These are phyloP conservation scores for Eucalyptus curtisii DNA, from an alignment of 345 rosid genomes.

Conservation along the genomic window DNA sequence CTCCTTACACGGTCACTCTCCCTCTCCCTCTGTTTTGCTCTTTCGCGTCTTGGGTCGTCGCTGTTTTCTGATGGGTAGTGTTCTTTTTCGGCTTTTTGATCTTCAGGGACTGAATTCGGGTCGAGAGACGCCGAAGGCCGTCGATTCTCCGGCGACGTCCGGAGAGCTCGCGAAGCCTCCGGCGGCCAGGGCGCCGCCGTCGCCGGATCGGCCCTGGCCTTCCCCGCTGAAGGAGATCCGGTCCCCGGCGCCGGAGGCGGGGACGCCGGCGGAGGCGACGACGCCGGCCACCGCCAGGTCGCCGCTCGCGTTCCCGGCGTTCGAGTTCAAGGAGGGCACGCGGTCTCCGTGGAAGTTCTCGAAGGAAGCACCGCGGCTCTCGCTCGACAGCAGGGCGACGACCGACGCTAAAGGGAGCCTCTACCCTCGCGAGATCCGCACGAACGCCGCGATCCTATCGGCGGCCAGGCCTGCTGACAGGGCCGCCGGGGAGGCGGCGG, in stretches of 20 bases:
- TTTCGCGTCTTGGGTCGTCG: background rate
- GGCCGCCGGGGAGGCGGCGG: background rate
- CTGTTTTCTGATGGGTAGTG: background rate
- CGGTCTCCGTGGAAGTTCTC: constrained; percentile 74
- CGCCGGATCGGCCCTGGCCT: constrained; percentile 25
- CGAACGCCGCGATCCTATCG: constrained; percentile 22
- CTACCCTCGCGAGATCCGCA: constrained; percentile 71
- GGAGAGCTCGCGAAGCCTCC: constrained; percentile 20
- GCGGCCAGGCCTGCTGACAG: constrained; percentile 8
- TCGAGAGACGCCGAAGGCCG: constrained; percentile 8
- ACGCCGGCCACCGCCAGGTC: constrained; percentile 11
- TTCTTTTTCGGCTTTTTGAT: background rate
- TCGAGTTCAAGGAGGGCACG: constrained; percentile 44
- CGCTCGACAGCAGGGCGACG: constrained; percentile 92
- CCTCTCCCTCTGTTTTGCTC: background rate
- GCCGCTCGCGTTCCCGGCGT: constrained; percentile 34
- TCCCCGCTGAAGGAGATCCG: constrained; percentile 15
- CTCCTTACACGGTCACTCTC: constrained; percentile 18
- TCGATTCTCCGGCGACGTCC: constrained; percentile 10
- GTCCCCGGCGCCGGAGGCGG: constrained; percentile 31
- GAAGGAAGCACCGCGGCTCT: constrained; percentile 87
- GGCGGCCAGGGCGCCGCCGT: constrained; percentile 11
- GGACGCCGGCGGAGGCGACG: constrained; percentile 6
- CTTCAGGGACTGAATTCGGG: constrained; percentile 23
- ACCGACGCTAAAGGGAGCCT: constrained; percentile 85